A percentile compares a stretch with the other conserved stretches of the same genome.
phyloP scores from a whole-genome alignment of 345 rosid genomes.

The Eucalyptus virginea region DNA sequence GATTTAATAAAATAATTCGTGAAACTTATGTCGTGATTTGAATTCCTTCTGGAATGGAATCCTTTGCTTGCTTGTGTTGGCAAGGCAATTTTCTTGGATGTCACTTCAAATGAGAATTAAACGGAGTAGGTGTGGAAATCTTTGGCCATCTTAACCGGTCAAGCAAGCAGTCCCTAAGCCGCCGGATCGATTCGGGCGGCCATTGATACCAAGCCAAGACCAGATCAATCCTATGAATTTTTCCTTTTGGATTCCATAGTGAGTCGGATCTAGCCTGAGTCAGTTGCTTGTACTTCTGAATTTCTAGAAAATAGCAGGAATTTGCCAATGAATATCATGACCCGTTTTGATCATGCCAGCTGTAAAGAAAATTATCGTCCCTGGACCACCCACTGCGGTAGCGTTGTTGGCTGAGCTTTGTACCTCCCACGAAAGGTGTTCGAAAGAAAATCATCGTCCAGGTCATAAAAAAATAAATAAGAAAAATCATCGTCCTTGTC shows the following conservation, averaged over 20 bases:
- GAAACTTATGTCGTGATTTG: neutral
- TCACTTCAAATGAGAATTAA: neutral
- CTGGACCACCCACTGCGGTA: rapidly evolving
- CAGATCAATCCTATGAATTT: neutral
- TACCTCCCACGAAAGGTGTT: too few relatives aligned
- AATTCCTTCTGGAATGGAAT: neutral
- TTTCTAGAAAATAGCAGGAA: neutral
- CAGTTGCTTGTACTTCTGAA: neutral
- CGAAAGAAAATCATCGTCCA: too few relatives aligned
- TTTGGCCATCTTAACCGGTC: neutral
- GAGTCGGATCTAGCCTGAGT: neutral
- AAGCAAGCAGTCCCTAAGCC: neutral
- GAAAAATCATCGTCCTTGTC: neutral
- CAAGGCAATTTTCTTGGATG: neutral
- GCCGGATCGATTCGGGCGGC: neutral
- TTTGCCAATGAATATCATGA: neutral
- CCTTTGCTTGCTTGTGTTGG: neutral
- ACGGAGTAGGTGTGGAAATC: neutral
- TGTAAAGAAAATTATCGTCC: neutral
- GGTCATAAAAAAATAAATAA: too few relatives aligned
- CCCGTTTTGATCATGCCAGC: rapidly evolving
- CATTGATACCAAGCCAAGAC: neutral
- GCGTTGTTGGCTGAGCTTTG: too few relatives aligned
- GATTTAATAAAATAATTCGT: neutral
- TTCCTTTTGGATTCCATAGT: neutral